Evolutionary conservation across 1,139 yeast species (phyloP), one percentile per base, ranked within the genome.

Genomic region (Saccharomyces hybrid): DNA sequence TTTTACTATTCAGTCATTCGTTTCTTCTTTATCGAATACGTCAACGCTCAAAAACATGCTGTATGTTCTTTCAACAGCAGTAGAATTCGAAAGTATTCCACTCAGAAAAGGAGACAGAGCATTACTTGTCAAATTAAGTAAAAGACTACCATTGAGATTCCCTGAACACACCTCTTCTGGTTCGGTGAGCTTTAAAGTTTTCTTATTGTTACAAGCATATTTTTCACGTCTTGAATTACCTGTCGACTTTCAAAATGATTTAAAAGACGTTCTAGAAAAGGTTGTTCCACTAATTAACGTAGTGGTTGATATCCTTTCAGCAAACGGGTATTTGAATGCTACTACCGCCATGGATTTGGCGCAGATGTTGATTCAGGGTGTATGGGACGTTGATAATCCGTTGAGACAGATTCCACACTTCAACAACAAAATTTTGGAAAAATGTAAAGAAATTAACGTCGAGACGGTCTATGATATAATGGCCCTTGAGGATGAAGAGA

Each of bases 311-410:
- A 73, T 85, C 1, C 72, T 90, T 48, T 83, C 96, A 0, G 82
- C 91, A 59, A 91, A 88, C 56, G 97, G 98, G 0, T 76, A 77
- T 59, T 71, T 91, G 64, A 87, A 83, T 67, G 90, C 96, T 0
- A 76, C 89, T 59, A 78, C 79, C 53, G 95, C 90, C 0, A 88
- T 93, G 87, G 98, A 93, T 66, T 68, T 91, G 55, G 80, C 88
- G 1, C 99, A 93, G 65, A 88, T 90, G 96, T 72, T 89, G 9
- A 82, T 86, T 0, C 99, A 93, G 68, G 95, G 86, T 0, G 73
- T 87, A 28, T 90, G 96, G 96, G 88, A 83, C 61, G 76, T 82
- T 27, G 96, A 88, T 55, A 80, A 81, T 51, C 87, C 95, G 0
- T 75, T 95, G 65, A 82, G 80, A 61, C 99, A 95, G 69, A 75